Conservation (phyloP, 805 yeast genomes). For the Saturnispora sekii region DNA sequence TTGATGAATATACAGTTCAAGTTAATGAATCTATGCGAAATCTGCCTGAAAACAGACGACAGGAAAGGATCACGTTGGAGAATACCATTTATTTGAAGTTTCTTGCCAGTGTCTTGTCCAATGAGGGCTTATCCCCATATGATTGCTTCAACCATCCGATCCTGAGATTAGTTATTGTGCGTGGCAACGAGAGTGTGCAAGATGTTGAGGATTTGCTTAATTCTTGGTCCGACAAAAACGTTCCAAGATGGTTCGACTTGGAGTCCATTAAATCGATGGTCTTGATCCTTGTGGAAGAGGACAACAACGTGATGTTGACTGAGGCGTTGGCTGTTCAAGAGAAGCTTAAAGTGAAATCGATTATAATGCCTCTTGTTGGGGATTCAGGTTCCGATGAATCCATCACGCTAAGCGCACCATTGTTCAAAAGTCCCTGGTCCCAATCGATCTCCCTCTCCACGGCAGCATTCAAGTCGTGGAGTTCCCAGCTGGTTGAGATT, state of each 20-base stretch:
- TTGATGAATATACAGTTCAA: not conserved
- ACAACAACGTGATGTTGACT: conserved; percentile 35
- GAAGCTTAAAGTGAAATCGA: conserved; percentile 16
- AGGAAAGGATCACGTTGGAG: conserved; percentile 20
- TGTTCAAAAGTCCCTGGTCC: conserved; percentile 14
- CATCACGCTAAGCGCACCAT: conserved; percentile 22
- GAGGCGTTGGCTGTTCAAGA: conserved; percentile 26
- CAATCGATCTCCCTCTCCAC: conserved; percentile 11
- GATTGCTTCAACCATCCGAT: conserved; percentile 87
- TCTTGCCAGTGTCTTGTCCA: conserved; percentile 48
- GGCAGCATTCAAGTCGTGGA: conserved; percentile 22
- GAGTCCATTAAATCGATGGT: conserved; percentile 51
- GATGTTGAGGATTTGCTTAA: conserved; percentile 50
- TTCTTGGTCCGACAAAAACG: conserved; percentile 35
- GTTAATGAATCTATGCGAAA: not conserved
- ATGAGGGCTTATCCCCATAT: conserved; percentile 57
- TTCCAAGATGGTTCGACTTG: conserved; percentile 58
- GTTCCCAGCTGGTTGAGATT: conserved; percentile 35
- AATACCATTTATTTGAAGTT: conserved; percentile 47
- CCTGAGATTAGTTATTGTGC: conserved; percentile 58
- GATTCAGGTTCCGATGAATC: not conserved
- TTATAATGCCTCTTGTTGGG: conserved; percentile 3
- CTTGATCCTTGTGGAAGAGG: conserved; percentile 40
- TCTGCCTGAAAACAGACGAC: not conserved
- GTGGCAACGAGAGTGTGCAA: conserved; percentile 43